Evolutionary conservation across 2,329 filamentous ascomycete genomes (phyloP), one percentile per base, ranked within the genome.

Genomic region (Eutypella sp.): DNA sequence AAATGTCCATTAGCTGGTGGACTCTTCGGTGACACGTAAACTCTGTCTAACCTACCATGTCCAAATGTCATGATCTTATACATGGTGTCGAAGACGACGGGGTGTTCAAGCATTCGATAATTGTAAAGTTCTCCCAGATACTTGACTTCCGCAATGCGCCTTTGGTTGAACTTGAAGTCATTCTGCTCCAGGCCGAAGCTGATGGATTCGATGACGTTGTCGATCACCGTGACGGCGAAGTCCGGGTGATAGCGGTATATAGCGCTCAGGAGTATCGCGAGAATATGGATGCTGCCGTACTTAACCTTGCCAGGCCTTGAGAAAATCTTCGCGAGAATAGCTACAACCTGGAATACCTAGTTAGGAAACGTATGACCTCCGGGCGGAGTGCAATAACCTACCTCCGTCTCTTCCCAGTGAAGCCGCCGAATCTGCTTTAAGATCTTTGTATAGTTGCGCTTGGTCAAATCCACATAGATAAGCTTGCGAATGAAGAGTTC

Each of bases 111-210:
- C 81, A 99, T 89, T 47, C 93, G 87, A 64, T 97, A 99, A 60
- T 96, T 96, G 71, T 99, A 99, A 9, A 99, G 79, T 67, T 99
- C 93, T 19, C 89, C 91, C 5, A 99, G 75, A 63, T 96, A 99
- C 64, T 96, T 97, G 60, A 96, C 89, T 66, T 97, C 92, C 3
- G 95, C 89, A 51, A 99, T 85, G 19, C 93, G 85, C 48, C 91
- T 85, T 67, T 99, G 93, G 62, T 95, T 96, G 70, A 90, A 95
- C 59, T 95, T 91, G 76, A 96, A 99, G 63, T 99, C 93, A 58
- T 97, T 97, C 56, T 91, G 82, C 67, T 99, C 93, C 2, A 99
- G 75, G 1, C 93, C 93, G 53, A 95, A 79, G 1, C 80, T 86
- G 53, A 99, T 85, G 5, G 88, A 85, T 66, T 99, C 95, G 15